These are phyloP conservation scores for Clarireedia hainanense DNA, from an alignment of 2,329 filamentous ascomycete species.

Conservation along the genomic window DNA sequence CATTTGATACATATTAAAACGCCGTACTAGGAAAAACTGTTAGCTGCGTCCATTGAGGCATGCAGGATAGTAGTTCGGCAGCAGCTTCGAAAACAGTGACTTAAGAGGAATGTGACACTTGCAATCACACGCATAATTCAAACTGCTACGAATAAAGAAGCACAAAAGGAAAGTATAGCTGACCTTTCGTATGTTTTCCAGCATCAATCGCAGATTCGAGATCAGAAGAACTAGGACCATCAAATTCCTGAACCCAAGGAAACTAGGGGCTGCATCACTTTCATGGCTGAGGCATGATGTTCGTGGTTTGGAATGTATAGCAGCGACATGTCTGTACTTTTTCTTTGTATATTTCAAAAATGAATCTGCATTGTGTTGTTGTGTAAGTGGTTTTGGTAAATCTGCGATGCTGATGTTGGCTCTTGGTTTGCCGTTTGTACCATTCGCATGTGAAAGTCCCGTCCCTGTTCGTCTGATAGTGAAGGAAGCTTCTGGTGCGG, in stretches of 20 bases:
- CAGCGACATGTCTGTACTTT: conserved; percentile 89
- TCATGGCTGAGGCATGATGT: conserved; percentile 85
- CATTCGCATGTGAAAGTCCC: conserved; percentile 20
- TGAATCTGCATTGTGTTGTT: conserved; percentile 10
- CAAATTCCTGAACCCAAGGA: conserved; percentile 88
- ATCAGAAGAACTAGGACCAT: conserved; percentile 92
- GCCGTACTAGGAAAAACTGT: conserved; percentile 54
- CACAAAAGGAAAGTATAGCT: not conserved
- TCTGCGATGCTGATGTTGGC: conserved; percentile 5
- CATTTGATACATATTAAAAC: conserved; percentile 87
- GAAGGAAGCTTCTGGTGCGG: conserved; percentile 5
- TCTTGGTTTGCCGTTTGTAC: conserved; percentile 2
- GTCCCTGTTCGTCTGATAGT: conserved; percentile 20
- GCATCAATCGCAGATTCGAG: conserved; percentile 86
- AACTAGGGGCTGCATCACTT: conserved; percentile 64
- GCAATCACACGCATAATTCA: no score
- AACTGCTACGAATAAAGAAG: not conserved
- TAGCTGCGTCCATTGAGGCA: conserved; percentile 9
- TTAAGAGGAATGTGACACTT: no score
- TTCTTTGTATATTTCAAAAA: conserved; percentile 32
- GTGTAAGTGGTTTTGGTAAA: conserved; percentile 21
- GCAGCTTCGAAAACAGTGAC: no score
- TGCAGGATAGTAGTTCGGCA: not conserved
- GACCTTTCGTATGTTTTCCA: conserved; percentile 58
- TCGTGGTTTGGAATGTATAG: conserved; percentile 64